phyloP scores from a whole-genome alignment of 495 filamentous ascomycete species.

The Aspergillus conjunctus region DNA sequence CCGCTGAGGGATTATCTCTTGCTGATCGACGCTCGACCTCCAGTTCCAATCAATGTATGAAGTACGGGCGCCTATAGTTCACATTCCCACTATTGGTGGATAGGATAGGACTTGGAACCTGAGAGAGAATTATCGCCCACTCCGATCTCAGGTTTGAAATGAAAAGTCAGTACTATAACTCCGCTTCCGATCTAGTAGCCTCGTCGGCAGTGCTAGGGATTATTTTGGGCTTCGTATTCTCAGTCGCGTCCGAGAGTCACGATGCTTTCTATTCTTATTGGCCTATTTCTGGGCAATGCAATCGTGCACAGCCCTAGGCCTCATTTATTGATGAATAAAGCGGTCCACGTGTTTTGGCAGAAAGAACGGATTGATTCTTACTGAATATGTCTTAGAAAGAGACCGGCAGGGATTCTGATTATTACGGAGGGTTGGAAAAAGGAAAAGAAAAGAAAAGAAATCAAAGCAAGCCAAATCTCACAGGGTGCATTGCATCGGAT shows the following conservation, averaged over 20 bases:
- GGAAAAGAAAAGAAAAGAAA: conserved; percentile 2
- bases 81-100: neutral
- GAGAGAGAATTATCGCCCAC: neutral
- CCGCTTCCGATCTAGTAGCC: neutral
- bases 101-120: neutral
- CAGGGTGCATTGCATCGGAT: neutral
- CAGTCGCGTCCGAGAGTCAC: neutral
- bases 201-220: neutral
- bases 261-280: neutral
- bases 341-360: conserved; percentile 12
- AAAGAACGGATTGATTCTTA: neutral
- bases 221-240: neutral
- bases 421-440: neutral
- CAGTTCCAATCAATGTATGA: neutral
- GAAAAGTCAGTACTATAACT: neutral
- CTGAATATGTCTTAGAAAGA: neutral
- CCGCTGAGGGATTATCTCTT: neutral
- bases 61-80: neutral
- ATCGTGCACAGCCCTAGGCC: conserved; percentile 4
- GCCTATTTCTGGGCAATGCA: conserved; percentile 11
- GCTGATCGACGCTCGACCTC: neutral
- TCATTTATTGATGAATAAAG: conserved; percentile 10
- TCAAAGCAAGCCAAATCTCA: neutral
- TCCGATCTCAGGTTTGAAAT: too few relatives aligned
- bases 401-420: neutral